phyloP scores from a whole-genome alignment of 169 alveolate species.

The Ichthyophthirius multifiliis region DNA sequence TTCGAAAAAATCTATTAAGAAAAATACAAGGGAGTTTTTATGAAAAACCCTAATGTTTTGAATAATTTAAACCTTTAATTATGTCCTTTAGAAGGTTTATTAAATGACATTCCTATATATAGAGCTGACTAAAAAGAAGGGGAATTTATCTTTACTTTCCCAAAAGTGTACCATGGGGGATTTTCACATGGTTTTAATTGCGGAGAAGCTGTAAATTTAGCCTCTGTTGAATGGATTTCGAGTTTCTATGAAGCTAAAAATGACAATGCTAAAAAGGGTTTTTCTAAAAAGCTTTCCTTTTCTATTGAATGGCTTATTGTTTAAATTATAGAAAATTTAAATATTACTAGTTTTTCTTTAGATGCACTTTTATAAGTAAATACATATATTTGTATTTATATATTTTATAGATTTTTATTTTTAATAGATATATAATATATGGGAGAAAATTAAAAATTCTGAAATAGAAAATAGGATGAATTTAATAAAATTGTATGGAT shows the following conservation, averaged over 20 bases:
- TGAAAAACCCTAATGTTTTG: constrained; percentile 36
- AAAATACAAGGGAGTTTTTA: constrained; percentile 44
- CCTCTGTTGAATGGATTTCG: constrained; percentile 48
- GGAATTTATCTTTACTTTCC: constrained; percentile 63
- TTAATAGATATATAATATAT: background rate
- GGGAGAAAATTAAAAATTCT: background rate
- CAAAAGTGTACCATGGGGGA: constrained; percentile 67
- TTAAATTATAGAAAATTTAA: background rate
- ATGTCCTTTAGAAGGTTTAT: background rate
- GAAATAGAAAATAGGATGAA: background rate
- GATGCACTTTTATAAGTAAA: background rate
- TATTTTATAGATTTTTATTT: background rate
- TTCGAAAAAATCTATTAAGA: constrained; percentile 49
- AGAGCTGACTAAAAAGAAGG: constrained; percentile 56
- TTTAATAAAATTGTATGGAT: background rate
- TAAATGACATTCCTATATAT: background rate
- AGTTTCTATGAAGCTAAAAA: constrained; percentile 26
- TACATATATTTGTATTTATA: background rate
- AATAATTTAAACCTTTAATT: constrained; percentile 16
- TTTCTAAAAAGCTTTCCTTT: constrained; percentile 44
- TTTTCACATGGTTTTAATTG: constrained; percentile 64
- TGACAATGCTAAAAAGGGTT: constrained; percentile 35
- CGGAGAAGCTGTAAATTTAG: constrained; percentile 62
- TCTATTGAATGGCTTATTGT: constrained; percentile 45
- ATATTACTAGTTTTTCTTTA: background rate